Evolutionary conservation across 2,329 filamentous ascomycete genomes (phyloP).

Genomic region (Monilinia laxa): DNA sequence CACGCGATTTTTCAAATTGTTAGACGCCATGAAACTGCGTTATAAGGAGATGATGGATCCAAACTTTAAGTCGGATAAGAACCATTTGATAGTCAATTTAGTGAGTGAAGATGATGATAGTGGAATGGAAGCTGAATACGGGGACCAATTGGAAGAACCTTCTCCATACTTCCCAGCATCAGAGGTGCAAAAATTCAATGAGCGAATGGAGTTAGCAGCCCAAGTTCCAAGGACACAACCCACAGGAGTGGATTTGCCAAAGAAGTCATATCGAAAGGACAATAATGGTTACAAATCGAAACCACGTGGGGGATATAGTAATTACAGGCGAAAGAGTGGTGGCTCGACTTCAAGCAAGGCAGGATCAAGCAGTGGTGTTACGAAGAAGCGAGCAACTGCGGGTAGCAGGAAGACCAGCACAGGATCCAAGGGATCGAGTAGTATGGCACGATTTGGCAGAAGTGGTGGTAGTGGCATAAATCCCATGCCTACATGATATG

Average conservation of each 20-base stretch:
- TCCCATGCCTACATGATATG: conserved; percentile 26
- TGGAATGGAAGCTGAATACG: conserved; percentile 33
- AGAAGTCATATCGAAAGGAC: conserved; percentile 3
- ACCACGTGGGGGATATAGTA: neutral
- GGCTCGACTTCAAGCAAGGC: conserved; percentile 9
- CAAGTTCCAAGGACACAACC: conserved; percentile 3
- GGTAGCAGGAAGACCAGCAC: conserved; percentile 26
- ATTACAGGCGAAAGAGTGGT: conserved; percentile 15
- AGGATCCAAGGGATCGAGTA: conserved; percentile 7
- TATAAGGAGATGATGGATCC: conserved; percentile 52
- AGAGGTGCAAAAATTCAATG: conserved; percentile 22
- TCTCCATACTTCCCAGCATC: conserved; percentile 17
- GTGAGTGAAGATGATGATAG: conserved; percentile 42
- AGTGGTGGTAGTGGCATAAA: conserved; percentile 33
- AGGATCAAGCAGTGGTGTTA: conserved; percentile 26
- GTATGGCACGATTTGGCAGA: conserved; percentile 18
- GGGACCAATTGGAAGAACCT: conserved; percentile 10
- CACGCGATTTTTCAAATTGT: conserved; percentile 57
- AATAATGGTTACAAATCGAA: neutral
- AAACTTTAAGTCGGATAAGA: conserved; percentile 36
- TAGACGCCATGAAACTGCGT: conserved; percentile 49
- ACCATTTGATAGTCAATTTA: conserved; percentile 51
- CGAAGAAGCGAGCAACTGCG: conserved; percentile 29
- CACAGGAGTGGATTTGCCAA: neutral
- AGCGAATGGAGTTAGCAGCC: conserved; percentile 5